A percentile compares a stretch with the other conserved stretches of the same genome.
Evolutionary conservation across 495 filamentous ascomycete species (phyloP).

Genomic region (Aspergillus incahuasiensis): DNA sequence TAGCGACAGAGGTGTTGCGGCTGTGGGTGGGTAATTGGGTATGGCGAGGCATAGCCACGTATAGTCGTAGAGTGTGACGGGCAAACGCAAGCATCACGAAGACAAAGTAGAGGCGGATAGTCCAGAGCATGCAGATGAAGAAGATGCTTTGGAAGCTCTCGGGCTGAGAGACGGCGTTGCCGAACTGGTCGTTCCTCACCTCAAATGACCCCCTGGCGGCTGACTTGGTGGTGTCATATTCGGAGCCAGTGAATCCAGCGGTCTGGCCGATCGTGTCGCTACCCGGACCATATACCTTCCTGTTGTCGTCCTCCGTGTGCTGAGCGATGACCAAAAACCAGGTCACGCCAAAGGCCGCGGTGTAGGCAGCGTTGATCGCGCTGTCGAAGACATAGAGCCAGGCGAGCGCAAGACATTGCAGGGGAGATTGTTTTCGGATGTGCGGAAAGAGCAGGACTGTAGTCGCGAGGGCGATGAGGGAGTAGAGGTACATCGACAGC

Average conservation of each 20-base stretch:
- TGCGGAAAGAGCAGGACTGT: slow-evolving; percentile 61
- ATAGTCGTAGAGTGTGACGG: slow-evolving; percentile 59
- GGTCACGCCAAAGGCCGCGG: slow-evolving; percentile 67
- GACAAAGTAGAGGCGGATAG: slow-evolving; percentile 69
- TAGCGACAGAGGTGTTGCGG: slow-evolving; percentile 43
- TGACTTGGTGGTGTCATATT: slow-evolving; percentile 51
- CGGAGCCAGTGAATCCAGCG: slow-evolving; percentile 64
- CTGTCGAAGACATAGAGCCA: slow-evolving; percentile 80
- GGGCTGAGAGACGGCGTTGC: slow-evolving; percentile 53
- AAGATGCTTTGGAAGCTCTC: slow-evolving; percentile 72
- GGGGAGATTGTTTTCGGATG: slow-evolving; percentile 62
- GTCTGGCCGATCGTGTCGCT: slow-evolving; percentile 55
- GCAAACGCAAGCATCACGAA: slow-evolving; percentile 78
- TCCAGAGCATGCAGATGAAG: slow-evolving; percentile 66
- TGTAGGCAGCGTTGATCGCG: slow-evolving; percentile 71
- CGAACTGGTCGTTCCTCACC: slow-evolving; percentile 33
- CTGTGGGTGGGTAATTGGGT: slow-evolving; percentile 42
- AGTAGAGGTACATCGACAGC: slow-evolving; percentile 80
- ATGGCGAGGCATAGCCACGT: slow-evolving; percentile 43
- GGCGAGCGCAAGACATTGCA: slow-evolving; percentile 65
- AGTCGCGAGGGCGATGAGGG: slow-evolving; percentile 59
- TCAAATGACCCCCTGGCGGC: slow-evolving; percentile 21
- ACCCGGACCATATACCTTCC: slow-evolving; percentile 36
- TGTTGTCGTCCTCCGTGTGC: slow-evolving; percentile 45
- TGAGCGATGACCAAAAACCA: slow-evolving; percentile 75